Evolutionary conservation across 805 yeast genomes (phyloP).

Genomic region (Diddensiella santjacobensis): DNA sequence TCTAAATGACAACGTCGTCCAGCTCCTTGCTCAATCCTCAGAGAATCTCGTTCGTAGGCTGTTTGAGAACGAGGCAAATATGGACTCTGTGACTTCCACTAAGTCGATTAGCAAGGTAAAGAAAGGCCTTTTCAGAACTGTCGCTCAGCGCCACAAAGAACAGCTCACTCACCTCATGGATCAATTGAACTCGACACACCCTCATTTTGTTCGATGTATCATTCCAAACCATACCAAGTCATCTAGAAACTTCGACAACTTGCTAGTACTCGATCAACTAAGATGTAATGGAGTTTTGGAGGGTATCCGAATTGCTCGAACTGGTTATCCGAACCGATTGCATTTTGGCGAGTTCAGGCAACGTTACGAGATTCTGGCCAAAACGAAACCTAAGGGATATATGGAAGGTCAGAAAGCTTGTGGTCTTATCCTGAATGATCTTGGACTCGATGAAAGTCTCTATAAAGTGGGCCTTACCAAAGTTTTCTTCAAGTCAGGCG

Average conservation of each 20-base stretch:
- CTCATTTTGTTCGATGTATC: conserved; percentile 95
- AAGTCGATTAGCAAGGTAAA: conserved; percentile 28
- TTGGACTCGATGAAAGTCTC: conserved; percentile 54
- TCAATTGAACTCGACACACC: conserved; percentile 76
- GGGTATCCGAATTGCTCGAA: conserved; percentile 94
- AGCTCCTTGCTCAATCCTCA: conserved; percentile 53
- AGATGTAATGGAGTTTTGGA: conserved; percentile 97
- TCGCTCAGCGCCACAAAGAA: conserved; percentile 83
- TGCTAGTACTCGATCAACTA: conserved; percentile 78
- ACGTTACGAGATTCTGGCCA: conserved; percentile 68
- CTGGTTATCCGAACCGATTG: conserved; percentile 94
- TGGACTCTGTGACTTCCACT: conserved; percentile 15
- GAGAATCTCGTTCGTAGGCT: conserved; percentile 54
- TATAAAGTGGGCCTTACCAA: conserved; percentile 70
- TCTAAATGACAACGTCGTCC: conserved; percentile 67
- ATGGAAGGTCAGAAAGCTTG: conserved; percentile 61
- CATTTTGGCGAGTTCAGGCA: conserved; percentile 73
- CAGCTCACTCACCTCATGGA: conserved; percentile 70
- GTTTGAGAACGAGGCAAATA: conserved; percentile 40
- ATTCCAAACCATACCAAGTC: conserved; percentile 78
- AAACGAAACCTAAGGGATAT: conserved; percentile 40
- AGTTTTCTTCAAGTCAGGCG: conserved; percentile 72
- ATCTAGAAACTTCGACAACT: conserved; percentile 68
- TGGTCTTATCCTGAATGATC: conserved; percentile 59
- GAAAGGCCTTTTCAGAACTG: conserved; percentile 60